Evolutionary conservation across 75 land plant genomes (phyloP), one percentile per base, ranked within the genome.

Genomic region (Pinus albicaulis): DNA sequence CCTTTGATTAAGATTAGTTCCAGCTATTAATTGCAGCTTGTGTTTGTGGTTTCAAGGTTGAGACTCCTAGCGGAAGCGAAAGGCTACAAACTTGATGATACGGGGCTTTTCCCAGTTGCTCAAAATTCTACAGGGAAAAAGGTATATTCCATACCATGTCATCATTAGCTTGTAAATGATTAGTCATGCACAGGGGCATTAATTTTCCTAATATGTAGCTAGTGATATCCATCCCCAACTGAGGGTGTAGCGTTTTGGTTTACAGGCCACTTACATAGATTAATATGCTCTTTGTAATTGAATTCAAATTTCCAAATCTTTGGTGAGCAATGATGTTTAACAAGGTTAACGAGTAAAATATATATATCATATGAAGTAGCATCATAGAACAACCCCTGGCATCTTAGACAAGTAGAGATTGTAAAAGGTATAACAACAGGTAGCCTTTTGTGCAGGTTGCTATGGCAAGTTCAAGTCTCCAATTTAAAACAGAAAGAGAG

Each of bases 21-120:
- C 53, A 48, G 12, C 11, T 10, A 10, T 10, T 48, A 48, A 48
- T 48, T 10, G 53, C 12, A 48, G 53, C 53, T 48, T 48, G 0
- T 48, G 53, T 48, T 10, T 48, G 53, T 80, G 23, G 28, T 78
- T 36, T 57, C 25, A 77, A 96, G 99, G 86, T 82, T 96, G 85
- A 90, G 99, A 74, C 71, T 96, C 31, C 75, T 96, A 44, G 99
- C 99, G 13, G 98, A 94, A 15, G 76, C 86, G 12, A 94, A 94
- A 77, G 99, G 99, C 55, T 96, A 90, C 74, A 85, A 85, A 71
- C 95, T 96, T 55, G 99, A 96, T 74, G 99, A 96, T 81, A 90
- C 90, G 22, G 99, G 99, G 31, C 84, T 96, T 16, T 96, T 74
- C 74, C 89, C 89, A 36, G 86, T 88, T 20, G 76, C 78, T 41